Evolutionary conservation across 164 flowering plant species (phyloP).

Genomic region (Saururus chinensis): DNA sequence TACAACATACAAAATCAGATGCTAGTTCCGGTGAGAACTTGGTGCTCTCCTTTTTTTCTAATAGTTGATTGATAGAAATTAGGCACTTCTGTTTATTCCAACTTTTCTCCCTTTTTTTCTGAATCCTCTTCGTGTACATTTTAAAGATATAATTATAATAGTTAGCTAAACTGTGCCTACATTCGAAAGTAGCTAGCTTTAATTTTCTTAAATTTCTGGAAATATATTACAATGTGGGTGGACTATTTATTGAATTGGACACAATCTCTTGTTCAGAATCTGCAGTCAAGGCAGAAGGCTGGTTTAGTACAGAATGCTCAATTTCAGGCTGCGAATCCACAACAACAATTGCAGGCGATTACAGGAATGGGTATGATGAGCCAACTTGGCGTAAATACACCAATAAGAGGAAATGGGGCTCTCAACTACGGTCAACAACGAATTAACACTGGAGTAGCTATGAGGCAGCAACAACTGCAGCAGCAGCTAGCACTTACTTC

Average conservation of each 20-base stretch:
- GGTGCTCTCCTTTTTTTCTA: background rate
- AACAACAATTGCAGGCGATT: conserved; percentile 66
- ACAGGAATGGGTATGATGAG: conserved; percentile 74
- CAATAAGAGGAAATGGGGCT: conserved; percentile 51
- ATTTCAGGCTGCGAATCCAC: conserved; percentile 52
- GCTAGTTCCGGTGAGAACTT: conserved; percentile 43
- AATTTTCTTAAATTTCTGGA: too few relatives aligned
- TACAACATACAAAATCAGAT: conserved; percentile 62
- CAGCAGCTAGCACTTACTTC: conserved; percentile 55
- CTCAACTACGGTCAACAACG: conserved; percentile 60
- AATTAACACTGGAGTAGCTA: conserved; percentile 32
- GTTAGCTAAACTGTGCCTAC: too few relatives aligned
- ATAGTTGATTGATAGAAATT: background rate
- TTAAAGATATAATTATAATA: too few relatives aligned
- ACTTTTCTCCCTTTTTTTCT: background rate
- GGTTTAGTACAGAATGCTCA: conserved; percentile 65
- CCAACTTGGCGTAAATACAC: conserved; percentile 43
- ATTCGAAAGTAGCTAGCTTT: background rate
- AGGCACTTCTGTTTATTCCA: background rate
- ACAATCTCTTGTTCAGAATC: background rate
- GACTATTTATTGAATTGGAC: too few relatives aligned
- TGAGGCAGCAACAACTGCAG: conserved; percentile 52
- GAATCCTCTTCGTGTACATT: too few relatives aligned
- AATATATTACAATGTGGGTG: background rate
- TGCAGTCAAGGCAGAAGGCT: conserved; percentile 75